These are phyloP conservation scores for Ajuga chamaepitys DNA, from an alignment of 257 asterid species.

Conservation along the genomic window DNA sequence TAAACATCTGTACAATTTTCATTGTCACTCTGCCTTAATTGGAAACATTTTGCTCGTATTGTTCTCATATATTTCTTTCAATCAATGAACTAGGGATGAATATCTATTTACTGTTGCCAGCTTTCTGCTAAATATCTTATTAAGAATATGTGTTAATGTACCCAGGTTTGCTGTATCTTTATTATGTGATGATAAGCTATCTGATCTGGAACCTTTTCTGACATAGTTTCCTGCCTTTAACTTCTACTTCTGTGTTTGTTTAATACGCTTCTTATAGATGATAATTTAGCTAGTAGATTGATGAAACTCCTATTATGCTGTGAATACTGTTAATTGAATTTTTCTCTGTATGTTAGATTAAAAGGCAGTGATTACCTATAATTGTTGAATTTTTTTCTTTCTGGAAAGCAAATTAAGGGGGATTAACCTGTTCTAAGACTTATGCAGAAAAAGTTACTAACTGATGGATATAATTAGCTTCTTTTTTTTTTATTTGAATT, in stretches of 20 bases:
- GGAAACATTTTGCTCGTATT: neutral
- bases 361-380: neutral
- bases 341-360: neutral
- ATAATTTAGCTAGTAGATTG: neutral
- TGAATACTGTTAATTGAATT: neutral
- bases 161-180: neutral
- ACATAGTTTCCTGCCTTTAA: neutral
- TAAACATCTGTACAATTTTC: slow-evolving; percentile 17
- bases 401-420: neutral
- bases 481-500: neutral
- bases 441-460: neutral
- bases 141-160: neutral
- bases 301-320: neutral
- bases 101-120: neutral
- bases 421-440: neutral
- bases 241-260: neutral
- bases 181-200: neutral
- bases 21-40: neutral
- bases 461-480: neutral
- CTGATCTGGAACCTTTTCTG: neutral
- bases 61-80: neutral
- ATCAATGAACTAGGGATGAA: neutral
- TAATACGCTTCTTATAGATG: neutral
- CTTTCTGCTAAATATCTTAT: neutral
- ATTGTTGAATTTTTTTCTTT: neutral